phyloP scores from a whole-genome alignment of 208 protist genomes.

The Leishmania guyanensis region DNA sequence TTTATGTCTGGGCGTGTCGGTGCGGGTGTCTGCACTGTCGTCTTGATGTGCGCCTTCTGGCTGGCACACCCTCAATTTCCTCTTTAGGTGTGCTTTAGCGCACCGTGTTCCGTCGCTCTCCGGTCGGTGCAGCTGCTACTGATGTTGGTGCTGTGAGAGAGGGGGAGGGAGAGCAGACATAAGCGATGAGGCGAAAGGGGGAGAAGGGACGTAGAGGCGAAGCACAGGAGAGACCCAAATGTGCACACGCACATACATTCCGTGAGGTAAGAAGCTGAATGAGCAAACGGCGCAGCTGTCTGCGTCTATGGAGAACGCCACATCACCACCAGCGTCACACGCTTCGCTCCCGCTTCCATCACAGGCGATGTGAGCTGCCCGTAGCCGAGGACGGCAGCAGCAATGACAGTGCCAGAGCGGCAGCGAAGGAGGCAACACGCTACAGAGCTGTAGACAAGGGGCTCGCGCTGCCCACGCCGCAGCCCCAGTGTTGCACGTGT shows the following conservation, averaged over 20 bases:
- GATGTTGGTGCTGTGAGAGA: not conserved
- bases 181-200: not conserved
- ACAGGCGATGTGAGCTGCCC: not conserved
- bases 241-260: not conserved
- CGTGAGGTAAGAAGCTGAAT: not conserved
- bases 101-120: not conserved
- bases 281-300: not conserved
- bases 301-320: not conserved
- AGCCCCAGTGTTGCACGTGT: not conserved
- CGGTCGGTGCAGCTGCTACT: not conserved
- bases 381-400: not conserved
- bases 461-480: not conserved
- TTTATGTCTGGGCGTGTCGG: not conserved
- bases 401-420: not conserved
- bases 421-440: not conserved
- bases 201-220: not conserved
- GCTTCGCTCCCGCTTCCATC: not conserved
- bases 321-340: not conserved
- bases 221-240: not conserved
- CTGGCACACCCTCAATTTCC: not conserved
- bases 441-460: not conserved
- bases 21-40: not conserved
- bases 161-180: not conserved
- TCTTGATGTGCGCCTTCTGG: not conserved
- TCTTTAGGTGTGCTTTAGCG: not conserved